Evolutionary conservation across 768 basidiomycete genomes (phyloP), one percentile per base, ranked within the genome.

Genomic region (Russula ochroleuca): DNA sequence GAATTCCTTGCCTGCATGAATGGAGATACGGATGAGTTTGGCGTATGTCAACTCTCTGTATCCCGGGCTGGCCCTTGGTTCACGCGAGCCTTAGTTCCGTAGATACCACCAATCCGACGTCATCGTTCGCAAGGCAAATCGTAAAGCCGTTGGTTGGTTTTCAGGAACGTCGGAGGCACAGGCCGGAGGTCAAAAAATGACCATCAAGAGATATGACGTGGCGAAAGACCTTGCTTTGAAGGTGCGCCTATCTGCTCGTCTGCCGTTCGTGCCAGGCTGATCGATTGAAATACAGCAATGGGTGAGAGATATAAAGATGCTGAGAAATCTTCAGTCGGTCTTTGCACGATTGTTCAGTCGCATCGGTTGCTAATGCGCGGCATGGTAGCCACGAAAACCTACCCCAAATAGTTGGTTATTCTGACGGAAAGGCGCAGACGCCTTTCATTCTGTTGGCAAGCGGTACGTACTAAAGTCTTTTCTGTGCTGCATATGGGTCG

Each of bases 381-480:
- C 53, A 25, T 49, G 47, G 11, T 9, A 81, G 82, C 64, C 82
- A 82, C 61, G 80, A 81, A 19, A 82, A 80, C 66, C 70, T 83
- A 25, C 82, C 83, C 0, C 81, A 83, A 68, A 77, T 84, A 75
- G 64, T 81, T 8, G 81, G 82, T 1, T 80, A 80, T 66, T 83
- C 81, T 0, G 71, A 77, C 15, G 77, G 77, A 17, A 73, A 77
- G 40, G 71, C 78, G 0, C 76, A 76, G 2, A 80, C 79, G 0
- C 81, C 80, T 0, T 83, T 83, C 64, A 79, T 83, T 56, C 64
- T 83, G n/a, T 69, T 83, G 23, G 80, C 81, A 1, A 79, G 80
- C 57, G 79, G 82, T 80, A 58, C 17, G 65, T 19, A 14, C 17
- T 11, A 28, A 11, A 10, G 53, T 11, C 7, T 9, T n/a, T 9